Percentiles rank a stretch among this genome's conserved stretches.
These are phyloP conservation scores for Elongisporangium undulatum DNA, from an alignment of 352 stramenopile genomes.

Conservation along the genomic window DNA sequence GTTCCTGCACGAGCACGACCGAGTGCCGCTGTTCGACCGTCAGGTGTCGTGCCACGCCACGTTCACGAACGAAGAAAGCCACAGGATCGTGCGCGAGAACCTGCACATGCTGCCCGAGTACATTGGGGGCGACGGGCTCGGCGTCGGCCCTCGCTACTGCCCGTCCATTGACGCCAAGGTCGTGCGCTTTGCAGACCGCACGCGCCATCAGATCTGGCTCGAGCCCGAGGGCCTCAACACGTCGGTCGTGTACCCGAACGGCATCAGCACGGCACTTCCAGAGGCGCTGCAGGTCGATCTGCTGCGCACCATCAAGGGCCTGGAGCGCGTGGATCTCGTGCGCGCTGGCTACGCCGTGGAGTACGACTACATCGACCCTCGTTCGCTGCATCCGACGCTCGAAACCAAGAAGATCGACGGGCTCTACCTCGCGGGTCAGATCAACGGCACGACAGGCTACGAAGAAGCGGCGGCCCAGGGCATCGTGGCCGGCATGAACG, in stretches of 20 bases:
- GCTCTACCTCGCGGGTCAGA: conserved; percentile 97
- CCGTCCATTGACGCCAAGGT: conserved; percentile 98
- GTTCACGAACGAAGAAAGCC: conserved; percentile 96
- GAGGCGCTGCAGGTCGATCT: conserved; percentile 95
- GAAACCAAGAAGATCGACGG: conserved; percentile 92
- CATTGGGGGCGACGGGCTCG: conserved; percentile 72
- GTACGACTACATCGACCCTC: conserved; percentile 98
- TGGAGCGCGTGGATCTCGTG: conserved; percentile 95
- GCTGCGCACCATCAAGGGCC: conserved; percentile 92
- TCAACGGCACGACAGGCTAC: conserved; percentile 99
- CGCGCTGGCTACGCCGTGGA: conserved; percentile 98
- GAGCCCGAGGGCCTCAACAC: conserved; percentile 97
- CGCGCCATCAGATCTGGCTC: conserved; percentile 92
- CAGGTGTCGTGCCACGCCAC: conserved; percentile 95
- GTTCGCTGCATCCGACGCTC: conserved; percentile 90
- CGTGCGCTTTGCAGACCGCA: conserved; percentile 70
- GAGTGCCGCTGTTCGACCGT: conserved; percentile 58
- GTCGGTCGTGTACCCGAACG: conserved; percentile 97
- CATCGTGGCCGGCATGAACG: conserved; percentile 96
- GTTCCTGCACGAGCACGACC: conserved; percentile 87
- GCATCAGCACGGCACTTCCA: conserved; percentile 90
- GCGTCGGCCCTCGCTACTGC: conserved; percentile 91
- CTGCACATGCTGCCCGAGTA: conserved; percentile 93
- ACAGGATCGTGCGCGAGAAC: conserved; percentile 93
- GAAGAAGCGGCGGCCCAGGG: conserved; percentile 98